Evolutionary conservation across 2,329 filamentous ascomycete genomes (phyloP).

Genomic region (Penicillium sp.): DNA sequence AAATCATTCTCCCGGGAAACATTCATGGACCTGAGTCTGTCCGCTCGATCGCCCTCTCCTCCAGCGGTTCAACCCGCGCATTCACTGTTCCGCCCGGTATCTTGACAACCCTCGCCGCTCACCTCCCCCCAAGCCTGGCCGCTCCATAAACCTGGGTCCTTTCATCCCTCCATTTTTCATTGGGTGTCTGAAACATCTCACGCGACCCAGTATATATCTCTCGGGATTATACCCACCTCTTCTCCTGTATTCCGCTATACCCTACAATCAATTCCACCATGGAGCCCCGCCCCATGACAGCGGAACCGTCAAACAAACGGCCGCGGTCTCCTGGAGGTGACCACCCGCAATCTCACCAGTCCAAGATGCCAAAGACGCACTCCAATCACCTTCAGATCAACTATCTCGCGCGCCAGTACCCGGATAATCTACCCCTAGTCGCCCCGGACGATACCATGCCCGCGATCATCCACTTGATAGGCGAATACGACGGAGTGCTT

Average conservation of each 20-base stretch:
- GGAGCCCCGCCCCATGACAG: conserved; percentile 43
- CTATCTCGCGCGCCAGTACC: conserved; percentile 68
- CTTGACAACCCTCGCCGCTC: conserved; percentile 8
- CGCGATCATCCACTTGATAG: conserved; percentile 73
- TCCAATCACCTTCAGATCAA: conserved; percentile 70
- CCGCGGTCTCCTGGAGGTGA: conserved; percentile 54
- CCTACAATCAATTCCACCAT: conserved; percentile 29
- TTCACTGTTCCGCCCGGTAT: conserved; percentile 11
- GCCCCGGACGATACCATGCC: conserved; percentile 73
- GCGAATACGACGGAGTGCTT: conserved; percentile 83
- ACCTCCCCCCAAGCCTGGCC: neutral
- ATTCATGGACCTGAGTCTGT: conserved; percentile 21
- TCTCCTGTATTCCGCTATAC: neutral
- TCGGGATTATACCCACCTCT: neutral
- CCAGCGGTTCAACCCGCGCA: conserved; percentile 19
- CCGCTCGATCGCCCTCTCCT: conserved; percentile 16
- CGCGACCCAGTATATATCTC: neutral
- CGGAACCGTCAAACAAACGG: conserved; percentile 52
- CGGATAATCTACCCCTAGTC: conserved; percentile 67
- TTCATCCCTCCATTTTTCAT: neutral
- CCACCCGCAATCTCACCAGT: conserved; percentile 43
- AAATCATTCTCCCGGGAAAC: conserved; percentile 9
- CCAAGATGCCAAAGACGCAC: conserved; percentile 61
- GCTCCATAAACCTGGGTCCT: neutral
- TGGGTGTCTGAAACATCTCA: neutral